Evolutionary conservation across 306 rosid genomes (phyloP).

Genomic region (Betula pendula): DNA sequence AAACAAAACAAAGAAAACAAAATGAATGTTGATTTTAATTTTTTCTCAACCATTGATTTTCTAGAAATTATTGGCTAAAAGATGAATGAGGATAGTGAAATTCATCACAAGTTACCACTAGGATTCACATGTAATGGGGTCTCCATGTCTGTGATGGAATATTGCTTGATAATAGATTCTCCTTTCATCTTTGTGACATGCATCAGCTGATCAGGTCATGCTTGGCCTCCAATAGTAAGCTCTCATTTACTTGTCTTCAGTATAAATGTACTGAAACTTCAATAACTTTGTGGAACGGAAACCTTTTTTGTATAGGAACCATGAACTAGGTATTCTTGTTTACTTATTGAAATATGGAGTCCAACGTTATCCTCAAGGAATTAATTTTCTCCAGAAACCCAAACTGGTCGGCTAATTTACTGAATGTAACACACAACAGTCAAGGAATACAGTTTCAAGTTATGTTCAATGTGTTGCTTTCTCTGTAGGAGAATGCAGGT

Average conservation of each 20-base stretch:
- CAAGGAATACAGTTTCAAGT: not conserved
- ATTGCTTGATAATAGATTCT: not conserved
- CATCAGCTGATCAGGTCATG: not conserved
- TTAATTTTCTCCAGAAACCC: not conserved
- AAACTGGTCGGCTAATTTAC: not conserved
- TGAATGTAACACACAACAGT: not conserved
- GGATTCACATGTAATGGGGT: not conserved
- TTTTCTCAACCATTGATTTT: no score
- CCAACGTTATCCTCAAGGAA: not conserved
- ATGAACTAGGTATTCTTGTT: not conserved
- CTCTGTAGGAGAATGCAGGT: not conserved
- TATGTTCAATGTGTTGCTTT: not conserved
- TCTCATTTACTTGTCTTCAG: not conserved
- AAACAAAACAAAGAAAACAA: not conserved
- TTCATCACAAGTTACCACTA: not conserved
- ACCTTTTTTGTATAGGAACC: not conserved
- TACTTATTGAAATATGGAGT: not conserved
- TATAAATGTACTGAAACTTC: not conserved
- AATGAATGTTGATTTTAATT: not conserved
- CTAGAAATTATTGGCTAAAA: no score
- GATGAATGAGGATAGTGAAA: not conserved
- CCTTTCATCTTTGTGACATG: not conserved
- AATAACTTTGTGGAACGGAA: not conserved
- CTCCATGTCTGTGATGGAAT: not conserved
- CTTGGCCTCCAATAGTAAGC: not conserved